Evolutionary conservation across 2,329 filamentous ascomycete species (phyloP).

Genomic region (Lachnellula willkommii): DNA sequence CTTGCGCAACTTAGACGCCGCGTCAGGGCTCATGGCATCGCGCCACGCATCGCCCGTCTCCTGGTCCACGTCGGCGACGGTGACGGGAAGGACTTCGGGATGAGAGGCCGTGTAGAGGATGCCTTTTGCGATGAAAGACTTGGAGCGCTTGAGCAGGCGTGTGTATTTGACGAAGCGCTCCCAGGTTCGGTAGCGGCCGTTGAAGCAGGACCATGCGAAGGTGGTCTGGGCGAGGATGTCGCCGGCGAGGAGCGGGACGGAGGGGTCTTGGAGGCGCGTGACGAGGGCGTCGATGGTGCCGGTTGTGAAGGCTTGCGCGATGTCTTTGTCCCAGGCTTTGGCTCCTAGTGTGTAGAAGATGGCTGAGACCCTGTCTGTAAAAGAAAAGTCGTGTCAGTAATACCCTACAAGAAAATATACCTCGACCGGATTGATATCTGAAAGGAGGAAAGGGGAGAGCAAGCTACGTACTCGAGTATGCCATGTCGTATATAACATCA

Average conservation of each 20-base stretch:
- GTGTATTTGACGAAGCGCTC: constrained; percentile 8
- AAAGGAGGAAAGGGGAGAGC: too few species aligned
- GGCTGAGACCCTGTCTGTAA: too few species aligned
- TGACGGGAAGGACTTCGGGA: background rate
- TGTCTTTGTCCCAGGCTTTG: too few species aligned
- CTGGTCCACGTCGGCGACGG: background rate
- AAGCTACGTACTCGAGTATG: background rate
- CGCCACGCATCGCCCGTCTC: background rate
- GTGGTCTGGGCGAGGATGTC: background rate
- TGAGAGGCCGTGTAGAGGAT: background rate
- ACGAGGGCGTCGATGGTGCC: too few species aligned
- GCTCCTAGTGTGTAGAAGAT: too few species aligned
- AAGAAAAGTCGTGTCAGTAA: too few species aligned
- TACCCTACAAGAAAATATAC: too few species aligned
- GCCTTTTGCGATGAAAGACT: background rate
- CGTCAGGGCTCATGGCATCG: background rate
- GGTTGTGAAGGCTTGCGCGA: too few species aligned
- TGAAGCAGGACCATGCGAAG: background rate
- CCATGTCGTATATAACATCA: constrained; percentile 4
- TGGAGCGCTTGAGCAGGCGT: background rate
- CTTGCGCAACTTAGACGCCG: background rate
- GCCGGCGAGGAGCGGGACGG: background rate
- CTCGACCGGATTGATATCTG: too few species aligned
- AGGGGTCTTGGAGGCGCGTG: too few species aligned
- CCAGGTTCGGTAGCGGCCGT: constrained; percentile 3